Percentiles rank a stretch among this genome's conserved stretches.
Conservation (phyloP, 257 asterid species). For the Galeopsis tetrahit region DNA sequence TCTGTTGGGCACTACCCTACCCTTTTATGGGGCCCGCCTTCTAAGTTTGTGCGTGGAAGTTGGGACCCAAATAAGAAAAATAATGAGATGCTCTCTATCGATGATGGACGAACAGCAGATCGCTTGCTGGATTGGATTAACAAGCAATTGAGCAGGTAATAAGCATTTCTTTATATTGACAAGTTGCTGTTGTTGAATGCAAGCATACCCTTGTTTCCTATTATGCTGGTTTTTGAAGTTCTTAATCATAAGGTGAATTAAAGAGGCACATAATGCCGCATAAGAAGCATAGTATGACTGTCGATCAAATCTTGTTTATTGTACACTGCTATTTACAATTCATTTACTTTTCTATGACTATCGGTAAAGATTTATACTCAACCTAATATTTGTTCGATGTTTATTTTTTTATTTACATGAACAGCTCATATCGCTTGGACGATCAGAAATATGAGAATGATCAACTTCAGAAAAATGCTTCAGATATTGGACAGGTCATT, state of each 20-base stretch:
- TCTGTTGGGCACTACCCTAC: conserved; percentile 76
- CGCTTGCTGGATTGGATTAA: conserved; percentile 80
- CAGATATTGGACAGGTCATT: conserved; percentile 79
- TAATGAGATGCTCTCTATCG: conserved; percentile 58
- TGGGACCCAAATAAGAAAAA: conserved; percentile 73
- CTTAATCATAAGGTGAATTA: conserved; percentile 26
- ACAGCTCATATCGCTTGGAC: conserved; percentile 78
- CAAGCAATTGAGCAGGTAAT: conserved; percentile 72
- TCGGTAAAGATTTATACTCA: neutral
- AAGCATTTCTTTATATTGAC: conserved; percentile 19
- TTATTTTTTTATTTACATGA: conserved; percentile 23
- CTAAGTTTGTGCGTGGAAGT: conserved; percentile 73
- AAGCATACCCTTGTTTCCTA: neutral
- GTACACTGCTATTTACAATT: neutral
- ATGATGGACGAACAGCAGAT: conserved; percentile 70
- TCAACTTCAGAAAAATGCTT: conserved; percentile 60
- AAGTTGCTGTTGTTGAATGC: conserved; percentile 6
- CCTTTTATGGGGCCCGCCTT: conserved; percentile 89
- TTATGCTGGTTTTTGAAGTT: conserved; percentile 6
- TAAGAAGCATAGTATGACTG: conserved; percentile 18
- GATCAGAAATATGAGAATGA: conserved; percentile 80
- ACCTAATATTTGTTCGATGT: conserved; percentile 7
- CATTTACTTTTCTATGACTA: conserved; percentile 7
- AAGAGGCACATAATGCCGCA: conserved; percentile 2
- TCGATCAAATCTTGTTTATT: neutral